A percentile compares a stretch with the other conserved stretches of the same genome.
phyloP scores from a whole-genome alignment of 2,329 filamentous ascomycete genomes.

The Hypoxylon sp. region DNA sequence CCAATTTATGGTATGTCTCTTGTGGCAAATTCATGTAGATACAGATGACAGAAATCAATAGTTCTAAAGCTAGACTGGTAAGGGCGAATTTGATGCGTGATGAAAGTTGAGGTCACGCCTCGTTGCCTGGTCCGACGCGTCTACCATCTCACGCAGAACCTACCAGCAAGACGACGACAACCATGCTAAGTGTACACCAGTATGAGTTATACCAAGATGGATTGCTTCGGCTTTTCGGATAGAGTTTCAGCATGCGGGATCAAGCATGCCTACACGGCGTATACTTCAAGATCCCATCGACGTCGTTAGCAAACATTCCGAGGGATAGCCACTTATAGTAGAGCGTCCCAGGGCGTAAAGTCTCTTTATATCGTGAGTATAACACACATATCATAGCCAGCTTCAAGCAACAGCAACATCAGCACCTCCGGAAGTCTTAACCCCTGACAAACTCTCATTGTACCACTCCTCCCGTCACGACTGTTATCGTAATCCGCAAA shows the following conservation, averaged over 20 bases:
- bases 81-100: neutral
- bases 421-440: neutral
- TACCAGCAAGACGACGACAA: neutral
- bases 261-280: neutral
- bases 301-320: neutral
- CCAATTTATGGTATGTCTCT: neutral
- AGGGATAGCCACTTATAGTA: neutral
- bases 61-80: neutral
- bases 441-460: neutral
- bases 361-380: neutral
- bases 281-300: neutral
- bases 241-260: neutral
- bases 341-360: neutral
- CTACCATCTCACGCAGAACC: neutral
- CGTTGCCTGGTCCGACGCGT: neutral
- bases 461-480: neutral
- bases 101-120: neutral
- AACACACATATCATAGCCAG: neutral
- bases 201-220: neutral
- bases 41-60: neutral
- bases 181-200: neutral
- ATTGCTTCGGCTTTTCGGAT: neutral
- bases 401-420: neutral
- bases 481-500: too few species aligned
- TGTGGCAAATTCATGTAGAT: neutral